phyloP scores from a whole-genome alignment of 192 early-diverging fungal species.

The Gonapodya sp. region DNA sequence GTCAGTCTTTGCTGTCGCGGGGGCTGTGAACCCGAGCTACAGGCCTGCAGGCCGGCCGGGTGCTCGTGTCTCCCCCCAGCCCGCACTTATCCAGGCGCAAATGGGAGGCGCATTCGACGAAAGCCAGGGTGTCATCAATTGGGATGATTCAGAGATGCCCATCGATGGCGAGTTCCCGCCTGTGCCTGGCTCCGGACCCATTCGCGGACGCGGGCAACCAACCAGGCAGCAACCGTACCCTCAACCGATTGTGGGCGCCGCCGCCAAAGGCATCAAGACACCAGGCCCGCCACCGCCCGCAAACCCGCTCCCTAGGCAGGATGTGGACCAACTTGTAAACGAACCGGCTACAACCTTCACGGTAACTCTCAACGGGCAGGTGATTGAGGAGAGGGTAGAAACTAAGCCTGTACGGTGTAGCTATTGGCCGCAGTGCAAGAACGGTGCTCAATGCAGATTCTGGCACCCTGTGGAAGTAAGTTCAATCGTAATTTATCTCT shows the following conservation, averaged over 20 bases:
- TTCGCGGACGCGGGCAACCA: neutral
- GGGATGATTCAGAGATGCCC: neutral
- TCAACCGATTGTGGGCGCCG: neutral
- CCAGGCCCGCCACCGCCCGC: neutral
- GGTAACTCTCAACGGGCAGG: neutral
- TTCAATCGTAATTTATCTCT: neutral
- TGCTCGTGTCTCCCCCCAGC: neutral
- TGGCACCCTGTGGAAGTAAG: constrained; percentile 11
- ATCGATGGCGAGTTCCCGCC: neutral
- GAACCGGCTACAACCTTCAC: neutral
- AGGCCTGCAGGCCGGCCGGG: neutral
- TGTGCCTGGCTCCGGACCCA: neutral
- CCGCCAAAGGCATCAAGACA: neutral
- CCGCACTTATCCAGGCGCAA: too few species aligned
- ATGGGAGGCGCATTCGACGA: too few species aligned
- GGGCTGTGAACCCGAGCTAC: neutral
- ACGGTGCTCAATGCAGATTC: constrained; percentile 11
- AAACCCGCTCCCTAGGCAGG: neutral
- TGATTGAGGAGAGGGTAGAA: neutral
- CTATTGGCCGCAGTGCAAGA: constrained; percentile 14
- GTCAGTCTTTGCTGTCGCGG: neutral
- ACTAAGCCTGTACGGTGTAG: constrained; percentile 4
- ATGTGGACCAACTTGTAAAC: neutral
- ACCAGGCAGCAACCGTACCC: neutral
- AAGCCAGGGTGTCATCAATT: neutral